Conservation (phyloP, 129 eudicot genomes). For the Lactuca sativa region DNA sequence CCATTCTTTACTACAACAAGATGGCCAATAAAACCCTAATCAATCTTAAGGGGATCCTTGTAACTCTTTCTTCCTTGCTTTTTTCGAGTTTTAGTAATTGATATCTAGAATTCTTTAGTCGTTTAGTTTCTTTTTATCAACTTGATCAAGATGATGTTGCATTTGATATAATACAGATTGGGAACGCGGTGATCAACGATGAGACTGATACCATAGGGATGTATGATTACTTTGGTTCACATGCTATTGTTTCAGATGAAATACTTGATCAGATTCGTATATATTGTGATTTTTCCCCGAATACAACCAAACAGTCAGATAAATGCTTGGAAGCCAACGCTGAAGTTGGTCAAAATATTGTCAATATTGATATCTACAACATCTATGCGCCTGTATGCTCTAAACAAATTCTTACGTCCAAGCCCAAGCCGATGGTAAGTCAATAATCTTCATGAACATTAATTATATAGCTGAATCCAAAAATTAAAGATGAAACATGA, state of each 20-base stretch:
- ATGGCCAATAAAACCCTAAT: constrained; percentile 48
- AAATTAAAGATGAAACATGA: constrained; percentile 16
- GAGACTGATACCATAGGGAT: constrained; percentile 64
- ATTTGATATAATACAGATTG: constrained; percentile 52
- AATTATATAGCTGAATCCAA: not conserved
- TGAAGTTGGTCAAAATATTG: constrained; percentile 6
- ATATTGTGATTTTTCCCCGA: constrained; percentile 59
- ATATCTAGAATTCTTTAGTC: not conserved
- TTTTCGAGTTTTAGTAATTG: not conserved
- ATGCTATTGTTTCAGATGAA: constrained; percentile 70
- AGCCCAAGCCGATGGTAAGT: constrained; percentile 61
- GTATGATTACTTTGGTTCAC: constrained; percentile 65
- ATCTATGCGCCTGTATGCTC: constrained; percentile 73
- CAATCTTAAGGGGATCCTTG: constrained; percentile 88
- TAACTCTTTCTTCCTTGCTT: constrained; percentile 22
- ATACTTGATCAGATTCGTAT: constrained; percentile 33
- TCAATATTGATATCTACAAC: constrained; percentile 54
- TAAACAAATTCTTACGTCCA: constrained; percentile 40
- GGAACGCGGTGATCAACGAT: constrained; percentile 81
- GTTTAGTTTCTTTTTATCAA: not conserved
- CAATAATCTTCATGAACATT: not conserved
- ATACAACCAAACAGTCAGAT: constrained; percentile 29
- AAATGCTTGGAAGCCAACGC: constrained; percentile 39
- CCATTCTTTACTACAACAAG: constrained; percentile 57
- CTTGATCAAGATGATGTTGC: not conserved